Conservation (phyloP, 768 basidiomycete genomes). For the Lepiota brunneoincarnata region DNA sequence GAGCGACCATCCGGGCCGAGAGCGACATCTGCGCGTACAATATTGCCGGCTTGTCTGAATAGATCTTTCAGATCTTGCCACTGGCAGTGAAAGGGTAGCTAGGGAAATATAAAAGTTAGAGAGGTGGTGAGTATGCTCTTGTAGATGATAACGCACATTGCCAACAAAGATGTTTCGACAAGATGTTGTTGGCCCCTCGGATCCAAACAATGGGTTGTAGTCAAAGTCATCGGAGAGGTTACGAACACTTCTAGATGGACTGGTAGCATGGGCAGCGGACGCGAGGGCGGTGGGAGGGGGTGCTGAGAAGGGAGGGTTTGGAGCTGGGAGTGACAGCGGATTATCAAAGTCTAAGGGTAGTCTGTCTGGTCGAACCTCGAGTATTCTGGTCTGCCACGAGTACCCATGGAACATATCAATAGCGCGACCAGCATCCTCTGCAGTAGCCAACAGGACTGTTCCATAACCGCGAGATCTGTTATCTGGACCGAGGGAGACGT, state of each 20-base stretch:
- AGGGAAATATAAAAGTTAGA: constrained; percentile 45
- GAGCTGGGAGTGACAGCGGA: constrained; percentile 21
- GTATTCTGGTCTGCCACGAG: constrained; percentile 90
- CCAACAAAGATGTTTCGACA: constrained; percentile 77
- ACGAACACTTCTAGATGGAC: constrained; percentile 11
- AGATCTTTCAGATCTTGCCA: constrained; percentile 99
- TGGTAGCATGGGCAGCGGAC: constrained; percentile 7
- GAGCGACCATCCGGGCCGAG: constrained; percentile 86
- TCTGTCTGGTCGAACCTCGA: constrained; percentile 91
- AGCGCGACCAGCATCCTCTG: constrained; percentile 91
- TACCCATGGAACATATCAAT: constrained; percentile 97
- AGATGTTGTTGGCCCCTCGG: constrained; percentile 20
- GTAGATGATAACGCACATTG: constrained; percentile 56
- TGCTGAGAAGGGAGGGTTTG: constrained; percentile 12
- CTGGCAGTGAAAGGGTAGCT: constrained; percentile 92
- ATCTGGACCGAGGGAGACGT: constrained; percentile 78
- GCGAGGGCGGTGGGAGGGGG: constrained; percentile 13
- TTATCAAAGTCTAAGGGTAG: constrained; percentile 61
- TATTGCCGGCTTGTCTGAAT: constrained; percentile 86
- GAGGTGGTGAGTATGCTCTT: not conserved
- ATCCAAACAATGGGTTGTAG: constrained; percentile 13
- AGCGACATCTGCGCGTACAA: constrained; percentile 88
- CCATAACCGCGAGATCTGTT: constrained; percentile 94
- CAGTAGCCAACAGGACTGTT: constrained; percentile 90
- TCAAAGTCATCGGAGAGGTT: constrained; percentile 24